A percentile compares a stretch with the other conserved stretches of the same genome.
These are phyloP conservation scores for Aegilops bicornis DNA, from an alignment of 176 grass and related monocot genomes.

Conservation along the genomic window DNA sequence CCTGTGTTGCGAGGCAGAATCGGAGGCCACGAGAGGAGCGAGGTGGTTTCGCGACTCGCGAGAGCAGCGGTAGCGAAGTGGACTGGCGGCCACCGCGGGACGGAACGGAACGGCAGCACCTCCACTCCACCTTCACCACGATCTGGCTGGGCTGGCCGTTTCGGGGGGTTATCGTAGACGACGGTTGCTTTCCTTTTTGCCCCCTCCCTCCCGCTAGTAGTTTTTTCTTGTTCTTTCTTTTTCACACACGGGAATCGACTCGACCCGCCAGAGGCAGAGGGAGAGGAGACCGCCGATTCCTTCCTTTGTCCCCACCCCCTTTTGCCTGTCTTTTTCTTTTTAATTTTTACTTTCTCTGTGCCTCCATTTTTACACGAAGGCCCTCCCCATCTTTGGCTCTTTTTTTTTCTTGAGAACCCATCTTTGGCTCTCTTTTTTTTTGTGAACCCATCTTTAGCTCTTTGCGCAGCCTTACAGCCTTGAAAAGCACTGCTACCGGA, in stretches of 20 bases:
- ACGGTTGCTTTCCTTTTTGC: slow-evolving; percentile 29
- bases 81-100: slow-evolving; percentile 3
- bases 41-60: not conserved
- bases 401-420: no score
- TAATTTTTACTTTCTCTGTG: not conserved
- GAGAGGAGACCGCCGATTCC: slow-evolving; percentile 34
- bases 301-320: not conserved
- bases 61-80: not conserved
- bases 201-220: not conserved
- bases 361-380: not conserved
- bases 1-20: not conserved
- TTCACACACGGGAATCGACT: not conserved
- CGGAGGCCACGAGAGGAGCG: not conserved
- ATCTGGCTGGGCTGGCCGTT: slow-evolving; percentile 16
- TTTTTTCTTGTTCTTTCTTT: not conserved
- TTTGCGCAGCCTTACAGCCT: not conserved
- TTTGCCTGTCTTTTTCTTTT: not conserved
- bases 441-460: not conserved
- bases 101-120: not conserved
- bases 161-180: slow-evolving; percentile 14
- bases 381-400: not conserved
- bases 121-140: slow-evolving; percentile 2
- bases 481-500: not conserved
- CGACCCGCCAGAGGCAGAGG: not conserved
- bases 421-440: not conserved